A percentile compares a stretch with the other conserved stretches of the same genome.
phyloP scores from a whole-genome alignment of 257 asterid species.

The Solanum neorickii region DNA sequence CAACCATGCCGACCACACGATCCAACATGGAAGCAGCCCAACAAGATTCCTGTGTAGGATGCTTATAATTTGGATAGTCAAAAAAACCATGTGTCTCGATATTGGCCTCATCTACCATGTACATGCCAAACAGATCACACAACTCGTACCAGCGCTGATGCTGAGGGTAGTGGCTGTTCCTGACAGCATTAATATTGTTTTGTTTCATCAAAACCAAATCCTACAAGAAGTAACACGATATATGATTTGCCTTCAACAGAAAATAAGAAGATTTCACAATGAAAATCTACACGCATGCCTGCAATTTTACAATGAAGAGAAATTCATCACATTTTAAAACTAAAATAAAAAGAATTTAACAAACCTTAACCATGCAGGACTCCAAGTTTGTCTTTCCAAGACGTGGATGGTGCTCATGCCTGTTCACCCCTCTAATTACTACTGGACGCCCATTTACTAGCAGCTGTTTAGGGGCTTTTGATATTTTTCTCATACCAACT shows the following conservation, averaged over 20 bases:
- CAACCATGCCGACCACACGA: slow-evolving; percentile 94
- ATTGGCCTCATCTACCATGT: slow-evolving; percentile 98
- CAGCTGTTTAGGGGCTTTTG: slow-evolving; percentile 80
- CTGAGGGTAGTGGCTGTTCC: slow-evolving; percentile 97
- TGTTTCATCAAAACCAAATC: slow-evolving; percentile 94
- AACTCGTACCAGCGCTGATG: slow-evolving; percentile 95
- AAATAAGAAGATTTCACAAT: background rate
- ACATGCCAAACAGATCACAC: slow-evolving; percentile 96
- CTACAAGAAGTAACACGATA: slow-evolving; percentile 19
- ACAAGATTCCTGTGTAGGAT: slow-evolving; percentile 68
- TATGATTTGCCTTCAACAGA: background rate
- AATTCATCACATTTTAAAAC: background rate
- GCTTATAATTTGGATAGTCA: slow-evolving; percentile 50
- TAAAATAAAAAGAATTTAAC: background rate
- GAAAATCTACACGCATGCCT: background rate
- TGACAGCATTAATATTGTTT: slow-evolving; percentile 83
- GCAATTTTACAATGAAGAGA: background rate
- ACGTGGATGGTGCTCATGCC: slow-evolving; percentile 98
- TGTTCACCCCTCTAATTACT: slow-evolving; percentile 88
- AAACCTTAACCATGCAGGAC: slow-evolving; percentile 94
- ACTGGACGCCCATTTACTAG: slow-evolving; percentile 92
- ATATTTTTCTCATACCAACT: slow-evolving; percentile 73
- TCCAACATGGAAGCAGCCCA: slow-evolving; percentile 93
- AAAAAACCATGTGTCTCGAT: slow-evolving; percentile 96
- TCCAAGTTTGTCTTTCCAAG: slow-evolving; percentile 94